Base-by-base conservation (phyloP, 345 rosid genomes). In the Populus alba region DNA sequence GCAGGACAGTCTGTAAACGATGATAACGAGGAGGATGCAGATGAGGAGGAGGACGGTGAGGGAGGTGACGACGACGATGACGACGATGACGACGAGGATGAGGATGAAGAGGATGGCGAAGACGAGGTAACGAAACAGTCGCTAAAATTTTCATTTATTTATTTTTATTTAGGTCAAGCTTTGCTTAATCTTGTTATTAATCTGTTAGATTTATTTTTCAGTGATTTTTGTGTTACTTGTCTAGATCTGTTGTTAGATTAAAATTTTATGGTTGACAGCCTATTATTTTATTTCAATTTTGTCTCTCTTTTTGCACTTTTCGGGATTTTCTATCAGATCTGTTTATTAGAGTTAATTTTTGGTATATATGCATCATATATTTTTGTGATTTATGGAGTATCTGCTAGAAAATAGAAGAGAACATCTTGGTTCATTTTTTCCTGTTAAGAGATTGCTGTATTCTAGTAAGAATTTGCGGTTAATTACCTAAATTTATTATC, bases 1-100 rank as follows among this genome's bases (percentile, higher is more conserved):
- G 89, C 87, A 33, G 89, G 86, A 20, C 86, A 73, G 31, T 68
- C 88, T 3, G 90, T 71, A 0, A 90, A 88, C 5, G 89, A 75
- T 9, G 86, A 79, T 2, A 77, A 77, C 0, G 84, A 70, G 4
- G 79, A 59, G 6, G 83, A 65, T 18, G 83, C 76, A 0, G 83
- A 76, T 2, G 75, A 25, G 1, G 71, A 67, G 9, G 71, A 35
- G 17, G 71, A 25, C 0, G 72, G 33, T 1, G 68, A 63, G 17
- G 69, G 22, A 7, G 71, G 20, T 17, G 61, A n/a, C 0, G 68
- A 15, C 0, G 85, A 76, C 10, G 82, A 66, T 8, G 85, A 78
- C 25, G 83, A 75, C 8, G 83, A 79, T 0, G 86, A 75, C 8
- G 75, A 75, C 2, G 83, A 79, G 0, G 86, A 75, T 1, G 75